Percentiles rank a stretch among this genome's conserved stretches.
phyloP scores from a whole-genome alignment of 495 filamentous ascomycete species.

The Trichoderma asperelloides region DNA sequence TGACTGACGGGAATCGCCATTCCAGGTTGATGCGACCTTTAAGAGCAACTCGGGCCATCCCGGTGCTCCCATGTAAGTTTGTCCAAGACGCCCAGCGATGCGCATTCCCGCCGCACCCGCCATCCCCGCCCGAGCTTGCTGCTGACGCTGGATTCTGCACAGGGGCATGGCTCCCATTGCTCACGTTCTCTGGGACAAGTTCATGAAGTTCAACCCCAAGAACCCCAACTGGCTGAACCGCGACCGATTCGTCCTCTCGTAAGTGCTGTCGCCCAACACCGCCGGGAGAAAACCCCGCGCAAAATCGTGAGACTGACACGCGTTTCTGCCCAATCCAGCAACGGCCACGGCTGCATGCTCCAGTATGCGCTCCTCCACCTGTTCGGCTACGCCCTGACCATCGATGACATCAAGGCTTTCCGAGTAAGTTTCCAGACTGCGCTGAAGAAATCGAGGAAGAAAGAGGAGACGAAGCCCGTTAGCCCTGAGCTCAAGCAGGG shows the following conservation, averaged over 20 bases:
- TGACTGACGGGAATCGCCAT: constrained; percentile 20
- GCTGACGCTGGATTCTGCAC: constrained; percentile 16
- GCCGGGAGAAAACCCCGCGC: neutral
- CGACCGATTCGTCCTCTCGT: constrained; percentile 99
- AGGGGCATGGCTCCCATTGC: constrained; percentile 93
- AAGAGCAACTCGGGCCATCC: constrained; percentile 96
- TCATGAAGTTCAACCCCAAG: constrained; percentile 99
- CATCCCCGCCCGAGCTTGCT: neutral
- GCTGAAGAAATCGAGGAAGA: neutral
- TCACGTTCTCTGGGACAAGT: constrained; percentile 97
- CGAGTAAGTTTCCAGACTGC: constrained; percentile 52
- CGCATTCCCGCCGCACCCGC: constrained; percentile 10
- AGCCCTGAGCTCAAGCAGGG: neutral
- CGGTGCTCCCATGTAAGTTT: constrained; percentile 78
- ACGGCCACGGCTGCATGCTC: constrained; percentile 98
- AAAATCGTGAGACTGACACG: neutral
- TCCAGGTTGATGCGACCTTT: constrained; percentile 92
- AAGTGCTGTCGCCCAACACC: constrained; percentile 35
- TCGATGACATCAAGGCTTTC: constrained; percentile 94
- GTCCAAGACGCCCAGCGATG: constrained; percentile 11
- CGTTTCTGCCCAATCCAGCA: constrained; percentile 41
- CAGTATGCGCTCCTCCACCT: constrained; percentile 98
- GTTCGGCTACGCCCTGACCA: constrained; percentile 74
- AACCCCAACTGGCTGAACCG: constrained; percentile 95
- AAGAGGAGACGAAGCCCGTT: neutral